Evolutionary conservation across 169 alveolate species (phyloP).

Genomic region (Plasmodium yoelii): DNA sequence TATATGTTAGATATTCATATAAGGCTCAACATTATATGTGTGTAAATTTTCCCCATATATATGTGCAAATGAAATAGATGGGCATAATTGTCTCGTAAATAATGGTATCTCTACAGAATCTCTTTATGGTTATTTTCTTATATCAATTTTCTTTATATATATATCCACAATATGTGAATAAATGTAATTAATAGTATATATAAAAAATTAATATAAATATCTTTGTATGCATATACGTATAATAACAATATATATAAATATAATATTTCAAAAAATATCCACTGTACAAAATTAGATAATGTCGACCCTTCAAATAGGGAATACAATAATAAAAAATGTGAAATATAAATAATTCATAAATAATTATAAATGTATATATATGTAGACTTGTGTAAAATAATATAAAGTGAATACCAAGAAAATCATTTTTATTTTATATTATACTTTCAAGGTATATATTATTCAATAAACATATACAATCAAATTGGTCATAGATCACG

Average conservation of each 20-base stretch:
- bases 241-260: background rate
- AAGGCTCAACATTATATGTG: background rate
- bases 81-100: constrained; percentile 4
- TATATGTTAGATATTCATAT: constrained; percentile 4
- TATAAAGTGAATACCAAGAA: background rate
- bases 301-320: background rate
- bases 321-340: constrained; percentile 1
- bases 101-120: background rate
- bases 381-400: constrained; percentile 1
- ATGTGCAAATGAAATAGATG: background rate
- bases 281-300: background rate
- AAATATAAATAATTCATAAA: background rate
- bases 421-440: background rate
- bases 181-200: too few species aligned
- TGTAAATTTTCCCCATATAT: background rate
- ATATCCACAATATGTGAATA: background rate
- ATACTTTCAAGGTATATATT: background rate
- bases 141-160: background rate
- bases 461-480: background rate
- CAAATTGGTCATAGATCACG: background rate
- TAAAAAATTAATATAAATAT: background rate
- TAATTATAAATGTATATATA: background rate
- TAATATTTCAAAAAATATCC: background rate
- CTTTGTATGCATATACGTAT: background rate
- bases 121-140: background rate